A percentile compares a stretch with the other conserved stretches of the same genome.
phyloP scores from a whole-genome alignment of 2,329 filamentous ascomycete species.

The Davidsoniella eucalypti region DNA sequence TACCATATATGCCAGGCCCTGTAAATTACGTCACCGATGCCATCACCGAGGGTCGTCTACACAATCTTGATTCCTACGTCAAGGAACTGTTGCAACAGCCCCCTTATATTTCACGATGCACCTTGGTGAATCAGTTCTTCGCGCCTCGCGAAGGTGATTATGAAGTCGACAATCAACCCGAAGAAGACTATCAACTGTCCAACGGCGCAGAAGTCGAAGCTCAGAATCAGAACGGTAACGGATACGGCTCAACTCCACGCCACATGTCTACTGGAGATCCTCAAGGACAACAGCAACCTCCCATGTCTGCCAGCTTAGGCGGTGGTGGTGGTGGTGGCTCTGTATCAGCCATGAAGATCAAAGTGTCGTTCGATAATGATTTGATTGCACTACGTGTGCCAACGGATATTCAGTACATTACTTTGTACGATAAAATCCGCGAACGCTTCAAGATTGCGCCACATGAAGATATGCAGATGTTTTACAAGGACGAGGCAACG shows the following conservation, averaged over 20 bases:
- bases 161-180: constrained; percentile 69
- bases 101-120: constrained; percentile 66
- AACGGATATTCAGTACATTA: constrained; percentile 57
- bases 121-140: constrained; percentile 80
- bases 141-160: constrained; percentile 80
- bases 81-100: constrained; percentile 77
- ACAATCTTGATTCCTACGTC: constrained; percentile 90
- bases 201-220: constrained; percentile 31
- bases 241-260: constrained; percentile 35
- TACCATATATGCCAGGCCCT: constrained; percentile 96
- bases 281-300: constrained; percentile 28
- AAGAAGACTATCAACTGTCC: constrained; percentile 62
- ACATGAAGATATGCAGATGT: constrained; percentile 57
- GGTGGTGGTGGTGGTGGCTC: not conserved
- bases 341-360: constrained; percentile 63
- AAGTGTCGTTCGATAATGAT: constrained; percentile 85
- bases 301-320: constrained; percentile 30
- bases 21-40: constrained; percentile 97
- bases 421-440: constrained; percentile 68
- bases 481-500: constrained; percentile 71
- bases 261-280: constrained; percentile 23
- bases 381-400: constrained; percentile 84
- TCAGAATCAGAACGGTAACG: constrained; percentile 32
- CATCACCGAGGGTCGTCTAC: constrained; percentile 81
- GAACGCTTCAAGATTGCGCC: constrained; percentile 62